Conservation (phyloP, 192 early-diverging fungal genomes). For the Entophlyctis luteolus region DNA sequence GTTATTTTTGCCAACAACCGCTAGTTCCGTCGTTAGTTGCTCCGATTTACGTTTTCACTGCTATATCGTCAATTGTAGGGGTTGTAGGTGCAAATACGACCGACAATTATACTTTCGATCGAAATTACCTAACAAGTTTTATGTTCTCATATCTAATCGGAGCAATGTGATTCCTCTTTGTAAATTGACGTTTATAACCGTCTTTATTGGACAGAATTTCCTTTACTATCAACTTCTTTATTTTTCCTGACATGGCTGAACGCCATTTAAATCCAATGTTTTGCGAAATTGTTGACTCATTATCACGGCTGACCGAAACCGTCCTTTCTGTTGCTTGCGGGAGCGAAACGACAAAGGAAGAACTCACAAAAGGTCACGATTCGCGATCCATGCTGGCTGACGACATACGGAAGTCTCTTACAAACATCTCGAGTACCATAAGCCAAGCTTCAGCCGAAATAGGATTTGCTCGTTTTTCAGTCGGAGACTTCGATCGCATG, state of each 20-base stretch:
- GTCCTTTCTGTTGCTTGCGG: neutral
- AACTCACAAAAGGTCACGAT: neutral
- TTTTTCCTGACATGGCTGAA: conserved; percentile 21
- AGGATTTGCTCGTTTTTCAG: neutral
- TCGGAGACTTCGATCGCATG: conserved; percentile 1
- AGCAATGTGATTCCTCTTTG: neutral
- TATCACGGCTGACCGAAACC: neutral
- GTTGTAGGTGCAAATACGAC: neutral
- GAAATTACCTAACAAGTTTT: neutral
- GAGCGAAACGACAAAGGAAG: neutral
- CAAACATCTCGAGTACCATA: neutral
- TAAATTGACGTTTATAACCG: neutral
- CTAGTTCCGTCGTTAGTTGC: conserved; percentile 13
- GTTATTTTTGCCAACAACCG: neutral
- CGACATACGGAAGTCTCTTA: neutral
- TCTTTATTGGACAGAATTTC: neutral
- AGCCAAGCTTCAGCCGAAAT: conserved; percentile 16
- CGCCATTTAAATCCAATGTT: neutral
- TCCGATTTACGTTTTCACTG: neutral
- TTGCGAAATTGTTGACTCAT: neutral
- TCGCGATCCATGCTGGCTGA: neutral
- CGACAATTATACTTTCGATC: neutral
- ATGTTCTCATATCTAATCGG: conserved; percentile 7
- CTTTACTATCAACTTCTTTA: neutral
- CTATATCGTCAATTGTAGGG: neutral